phyloP scores from a whole-genome alignment of 176 grass and related monocot genomes.

The Tillandsia fasciculata region DNA sequence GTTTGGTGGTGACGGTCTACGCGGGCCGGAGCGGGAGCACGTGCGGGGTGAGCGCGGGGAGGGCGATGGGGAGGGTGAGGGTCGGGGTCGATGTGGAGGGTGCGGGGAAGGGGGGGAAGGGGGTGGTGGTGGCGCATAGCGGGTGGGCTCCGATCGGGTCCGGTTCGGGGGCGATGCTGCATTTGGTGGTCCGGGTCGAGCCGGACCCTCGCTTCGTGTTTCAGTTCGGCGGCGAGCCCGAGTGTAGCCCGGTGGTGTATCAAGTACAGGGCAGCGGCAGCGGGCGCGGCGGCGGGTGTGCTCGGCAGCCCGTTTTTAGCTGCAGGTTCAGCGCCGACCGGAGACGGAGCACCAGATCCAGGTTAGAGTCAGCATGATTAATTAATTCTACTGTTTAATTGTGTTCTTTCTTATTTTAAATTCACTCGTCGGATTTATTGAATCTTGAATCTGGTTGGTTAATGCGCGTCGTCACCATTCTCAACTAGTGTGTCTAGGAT shows the following conservation, averaged over 20 bases:
- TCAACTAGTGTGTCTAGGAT: neutral
- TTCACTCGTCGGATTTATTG: no score
- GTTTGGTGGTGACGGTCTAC: constrained; percentile 61
- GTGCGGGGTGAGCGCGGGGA: constrained; percentile 42
- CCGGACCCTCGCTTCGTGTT: constrained; percentile 91
- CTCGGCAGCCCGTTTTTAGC: constrained; percentile 79
- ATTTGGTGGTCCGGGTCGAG: constrained; percentile 74
- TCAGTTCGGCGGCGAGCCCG: constrained; percentile 87
- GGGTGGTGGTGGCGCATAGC: constrained; percentile 43
- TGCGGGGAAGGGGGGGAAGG: constrained; percentile 29
- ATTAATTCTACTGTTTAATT: neutral
- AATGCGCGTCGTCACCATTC: neutral
- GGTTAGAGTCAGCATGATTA: constrained; percentile 22
- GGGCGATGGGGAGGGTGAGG: constrained; percentile 47
- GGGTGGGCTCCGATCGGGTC: constrained; percentile 67
- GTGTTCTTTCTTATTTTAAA: neutral
- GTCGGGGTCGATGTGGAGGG: constrained; percentile 38
- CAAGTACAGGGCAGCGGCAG: constrained; percentile 48
- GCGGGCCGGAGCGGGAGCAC: constrained; percentile 37
- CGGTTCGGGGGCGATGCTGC: constrained; percentile 28
- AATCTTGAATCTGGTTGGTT: neutral
- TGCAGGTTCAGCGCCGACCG: constrained; percentile 74
- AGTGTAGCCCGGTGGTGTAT: constrained; percentile 85
- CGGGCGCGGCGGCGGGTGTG: constrained; percentile 31
- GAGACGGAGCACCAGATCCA: constrained; percentile 34